Evolutionary conservation across 2,329 filamentous ascomycete genomes (phyloP), one percentile per base, ranked within the genome.

Genomic region (Colletotrichum magnum): DNA sequence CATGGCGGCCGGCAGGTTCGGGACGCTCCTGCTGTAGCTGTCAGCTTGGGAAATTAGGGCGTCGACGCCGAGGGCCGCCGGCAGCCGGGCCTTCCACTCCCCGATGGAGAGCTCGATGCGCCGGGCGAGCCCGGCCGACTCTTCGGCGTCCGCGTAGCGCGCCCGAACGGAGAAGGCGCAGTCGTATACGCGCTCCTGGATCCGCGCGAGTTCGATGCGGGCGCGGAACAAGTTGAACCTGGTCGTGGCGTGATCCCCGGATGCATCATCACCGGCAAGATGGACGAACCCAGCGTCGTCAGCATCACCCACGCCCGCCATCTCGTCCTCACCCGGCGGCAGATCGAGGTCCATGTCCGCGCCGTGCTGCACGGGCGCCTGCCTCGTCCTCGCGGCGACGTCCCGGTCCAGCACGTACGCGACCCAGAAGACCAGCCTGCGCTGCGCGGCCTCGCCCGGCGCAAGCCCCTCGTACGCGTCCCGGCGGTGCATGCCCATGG

Each of bases 121-220:
- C 6, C 5, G 28, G 12, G n/a, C 32, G 21, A 18, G n/a, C 4
- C 13, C n/a, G 5, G n/a, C 13, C n/a, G 16, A 12, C 18, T 57
- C 53, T 15, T 15, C 53, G 53, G 53, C 12, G 6, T 24, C 79
- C 80, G 6, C 15, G 10, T 32, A 16, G 10, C 13, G 50, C 12
- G 50, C 50, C 12, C 21, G 4, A 9, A 28, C 21, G 12, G 50
- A 52, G 16, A 28, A 52, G 5, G 16, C 50, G 16, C 21, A 28
- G 12, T 52, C 50, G 50, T 52, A 52, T 4, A 52, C 26, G 4
- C 12, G 21, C 12, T n/a, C 50, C 6, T 52, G 50, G 26, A 52
- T 52, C 9, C 13, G 21, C 21, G 50, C 50, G 16, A 52, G 50
- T 12, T 52, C 21, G 21, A 52, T n/a, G 6, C 50, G 50, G 21